These are phyloP conservation scores for Colletotrichum liriopes DNA, from an alignment of 2,329 filamentous ascomycete genomes.

Conservation along the genomic window DNA sequence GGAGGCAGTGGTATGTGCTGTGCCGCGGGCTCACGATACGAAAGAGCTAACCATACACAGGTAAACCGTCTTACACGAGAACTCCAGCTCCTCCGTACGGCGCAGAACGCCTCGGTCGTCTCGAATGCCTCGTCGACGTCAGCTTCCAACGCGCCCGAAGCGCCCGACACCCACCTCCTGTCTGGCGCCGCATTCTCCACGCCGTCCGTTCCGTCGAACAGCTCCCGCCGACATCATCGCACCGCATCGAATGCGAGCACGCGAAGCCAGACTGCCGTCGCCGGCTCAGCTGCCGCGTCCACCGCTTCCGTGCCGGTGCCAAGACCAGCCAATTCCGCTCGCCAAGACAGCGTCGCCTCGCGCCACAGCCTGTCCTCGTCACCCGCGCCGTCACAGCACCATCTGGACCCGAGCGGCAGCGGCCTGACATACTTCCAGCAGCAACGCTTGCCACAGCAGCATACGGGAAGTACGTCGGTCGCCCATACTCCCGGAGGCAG, in stretches of 20 bases:
- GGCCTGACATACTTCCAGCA: conserved; percentile 64
- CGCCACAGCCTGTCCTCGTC: conserved; percentile 68
- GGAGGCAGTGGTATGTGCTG: conserved; percentile 83
- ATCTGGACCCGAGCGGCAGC: conserved; percentile 58
- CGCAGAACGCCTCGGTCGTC: conserved; percentile 76
- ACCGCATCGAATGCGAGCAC: conserved; percentile 71
- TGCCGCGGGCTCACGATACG: not conserved
- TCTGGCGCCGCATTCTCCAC: conserved; percentile 73
- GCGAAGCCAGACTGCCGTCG: conserved; percentile 66
- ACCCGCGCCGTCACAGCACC: conserved; percentile 53
- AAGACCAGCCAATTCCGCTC: conserved; percentile 61
- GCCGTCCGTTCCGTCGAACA: conserved; percentile 68
- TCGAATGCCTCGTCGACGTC: conserved; percentile 77
- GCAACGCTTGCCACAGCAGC: conserved; percentile 49
- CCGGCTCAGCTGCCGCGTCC: conserved; percentile 55
- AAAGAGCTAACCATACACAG: conserved; percentile 58
- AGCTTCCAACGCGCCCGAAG: conserved; percentile 64
- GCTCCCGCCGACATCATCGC: conserved; percentile 68
- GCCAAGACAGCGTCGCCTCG: conserved; percentile 71
- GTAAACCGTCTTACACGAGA: conserved; percentile 95
- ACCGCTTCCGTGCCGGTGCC: conserved; percentile 62
- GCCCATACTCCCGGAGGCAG: conserved; percentile 57
- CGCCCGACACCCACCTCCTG: conserved; percentile 67
- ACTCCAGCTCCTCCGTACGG: conserved; percentile 83
- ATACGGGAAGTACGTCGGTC: conserved; percentile 48